A percentile compares a stretch with the other conserved stretches of the same genome.
phyloP scores from a whole-genome alignment of 2,329 filamentous ascomycete species.

The Arthrobotrys entomopaga region DNA sequence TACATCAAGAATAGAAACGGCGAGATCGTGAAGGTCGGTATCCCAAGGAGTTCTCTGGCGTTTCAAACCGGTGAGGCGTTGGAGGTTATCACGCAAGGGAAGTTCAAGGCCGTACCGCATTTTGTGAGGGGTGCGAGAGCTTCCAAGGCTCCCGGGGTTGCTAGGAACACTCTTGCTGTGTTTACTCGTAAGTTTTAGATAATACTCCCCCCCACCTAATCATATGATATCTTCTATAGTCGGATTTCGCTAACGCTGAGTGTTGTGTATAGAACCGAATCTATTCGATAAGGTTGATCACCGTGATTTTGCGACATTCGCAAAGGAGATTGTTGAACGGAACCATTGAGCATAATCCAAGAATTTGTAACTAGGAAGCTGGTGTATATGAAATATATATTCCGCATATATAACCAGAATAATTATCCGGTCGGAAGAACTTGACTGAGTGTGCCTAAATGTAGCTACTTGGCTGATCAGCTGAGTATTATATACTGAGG shows the following conservation, averaged over 20 bases:
- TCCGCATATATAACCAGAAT: too few relatives aligned
- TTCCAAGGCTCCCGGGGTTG: conserved; percentile 68
- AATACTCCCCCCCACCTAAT: neutral
- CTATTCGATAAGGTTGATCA: conserved; percentile 80
- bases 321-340: conserved; percentile 66
- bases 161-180: conserved; percentile 89
- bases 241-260: neutral
- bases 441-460: too few relatives aligned
- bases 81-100: conserved; percentile 87
- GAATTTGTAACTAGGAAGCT: too few relatives aligned
- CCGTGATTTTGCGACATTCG: conserved; percentile 79
- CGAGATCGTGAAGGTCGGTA: conserved; percentile 86
- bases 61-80: conserved; percentile 96
- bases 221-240: neutral
- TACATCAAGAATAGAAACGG: conserved; percentile 91
- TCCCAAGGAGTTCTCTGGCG: conserved; percentile 88
- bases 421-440: too few relatives aligned
- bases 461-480: too few relatives aligned
- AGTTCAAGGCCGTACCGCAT: conserved; percentile 93
- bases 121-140: conserved; percentile 81
- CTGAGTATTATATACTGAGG: too few relatives aligned
- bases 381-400: too few relatives aligned
- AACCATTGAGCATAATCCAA: conserved; percentile 58
- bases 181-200: conserved; percentile 73
- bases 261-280: conserved; percentile 74